Evolutionary conservation across 2,329 filamentous ascomycete genomes (phyloP), one percentile per base, ranked within the genome.

Genomic region (Aspergillus ibericus): DNA sequence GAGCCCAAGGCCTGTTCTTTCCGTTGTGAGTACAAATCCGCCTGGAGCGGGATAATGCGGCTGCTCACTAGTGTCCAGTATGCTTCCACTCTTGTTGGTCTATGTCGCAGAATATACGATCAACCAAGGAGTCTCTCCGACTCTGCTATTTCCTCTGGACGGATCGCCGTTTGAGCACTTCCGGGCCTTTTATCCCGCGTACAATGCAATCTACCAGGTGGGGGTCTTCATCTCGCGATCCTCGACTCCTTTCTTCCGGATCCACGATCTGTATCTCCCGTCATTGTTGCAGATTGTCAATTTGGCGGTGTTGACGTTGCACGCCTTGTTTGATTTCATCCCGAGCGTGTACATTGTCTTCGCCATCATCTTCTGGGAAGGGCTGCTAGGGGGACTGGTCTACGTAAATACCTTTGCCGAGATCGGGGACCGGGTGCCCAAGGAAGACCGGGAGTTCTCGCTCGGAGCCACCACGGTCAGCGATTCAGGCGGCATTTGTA

Each of bases 101-200:
- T 99, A 97, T 73, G 85, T 98, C 35, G 92, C 93, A 57, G 95
- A 99, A 79, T 99, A 99, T 74, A 96, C 91, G 56, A 97, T 98
- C 76, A 98, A 98, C 78, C 93, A 96, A 78, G 93, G 93, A 35
- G 92, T 98, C 0, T 83, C 92, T 0, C 93, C 95, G 0, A 96
- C 92, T 0, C 81, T 98, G 0, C 84, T 99, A 4, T 99, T 96
- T 71, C 92, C 93, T 0, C 81, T 97, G 0, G 71, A 82, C 1
- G 77, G 83, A 10, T 89, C 90, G 1, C 95, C 95, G 0, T 98
- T 98, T 72, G 77, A 80, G 32, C 85, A 91, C 65, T 95, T 88
- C 72, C 88, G 93, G 40, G 89, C 88, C 32, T 98, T 97, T 74
- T 99, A 99, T 70, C 93, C 93, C 0, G 91, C 93, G 62, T 99